Conservation (phyloP, 2,329 filamentous ascomycete species). For the Talaromyces sp. region DNA sequence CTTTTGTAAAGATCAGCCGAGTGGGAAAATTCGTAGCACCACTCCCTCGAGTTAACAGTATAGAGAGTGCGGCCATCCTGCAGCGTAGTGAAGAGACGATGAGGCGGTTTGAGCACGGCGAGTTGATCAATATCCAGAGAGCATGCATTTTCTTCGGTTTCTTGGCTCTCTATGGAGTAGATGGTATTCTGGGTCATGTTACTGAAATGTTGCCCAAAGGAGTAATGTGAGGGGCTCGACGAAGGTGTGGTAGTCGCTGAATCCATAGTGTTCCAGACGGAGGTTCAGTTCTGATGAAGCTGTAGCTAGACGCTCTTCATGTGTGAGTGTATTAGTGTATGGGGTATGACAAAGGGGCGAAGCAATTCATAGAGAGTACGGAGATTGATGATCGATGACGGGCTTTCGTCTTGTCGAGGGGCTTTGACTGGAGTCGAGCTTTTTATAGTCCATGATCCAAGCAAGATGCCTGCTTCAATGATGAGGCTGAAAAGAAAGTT, state of each 20-base stretch:
- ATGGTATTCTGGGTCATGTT: neutral
- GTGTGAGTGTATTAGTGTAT: neutral
- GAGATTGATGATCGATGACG: neutral
- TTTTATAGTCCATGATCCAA: neutral
- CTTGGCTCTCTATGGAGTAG: neutral
- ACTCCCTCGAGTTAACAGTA: constrained; percentile 31
- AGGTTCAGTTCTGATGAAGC: neutral
- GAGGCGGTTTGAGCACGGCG: neutral
- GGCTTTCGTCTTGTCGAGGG: neutral
- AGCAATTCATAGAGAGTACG: neutral
- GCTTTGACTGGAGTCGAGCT: neutral
- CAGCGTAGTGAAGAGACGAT: constrained; percentile 4
- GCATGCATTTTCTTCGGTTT: neutral
- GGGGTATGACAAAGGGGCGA: neutral
- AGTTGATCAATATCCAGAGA: constrained; percentile 6
- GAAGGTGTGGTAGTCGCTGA: neutral
- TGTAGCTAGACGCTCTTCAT: neutral
- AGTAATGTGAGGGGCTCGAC: constrained; percentile 7
- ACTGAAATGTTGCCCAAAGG: constrained; percentile 1
- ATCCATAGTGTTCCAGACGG: neutral
- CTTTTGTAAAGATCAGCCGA: constrained; percentile 2
- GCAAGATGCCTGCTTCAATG: neutral
- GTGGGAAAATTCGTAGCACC: constrained; percentile 24
- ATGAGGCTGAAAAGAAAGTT: neutral
- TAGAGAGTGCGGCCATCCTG: constrained; percentile 28